Conservation (phyloP, 164 flowering plant genomes). For the Hamamelis virginiana region DNA sequence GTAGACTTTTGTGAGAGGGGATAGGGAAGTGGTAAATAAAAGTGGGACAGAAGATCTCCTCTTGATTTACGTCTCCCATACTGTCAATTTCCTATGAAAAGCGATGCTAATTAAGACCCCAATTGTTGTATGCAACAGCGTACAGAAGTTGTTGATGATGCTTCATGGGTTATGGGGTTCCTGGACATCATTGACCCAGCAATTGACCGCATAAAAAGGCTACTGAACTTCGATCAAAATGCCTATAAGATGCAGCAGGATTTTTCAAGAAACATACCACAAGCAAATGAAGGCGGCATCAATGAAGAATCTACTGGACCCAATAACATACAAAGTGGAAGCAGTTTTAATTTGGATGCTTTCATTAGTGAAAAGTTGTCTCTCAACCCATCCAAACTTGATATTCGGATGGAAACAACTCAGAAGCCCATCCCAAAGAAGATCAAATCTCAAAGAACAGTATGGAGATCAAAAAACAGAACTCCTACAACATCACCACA, state of each 20-base stretch:
- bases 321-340: conserved; percentile 16
- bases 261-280: conserved; percentile 14
- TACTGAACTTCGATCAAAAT: conserved; percentile 57
- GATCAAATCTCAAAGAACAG: conserved; percentile 25
- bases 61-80: background rate
- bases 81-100: no score
- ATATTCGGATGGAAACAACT: conserved; percentile 38
- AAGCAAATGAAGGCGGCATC: conserved; percentile 10
- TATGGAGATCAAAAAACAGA: conserved; percentile 26
- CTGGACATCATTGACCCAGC: conserved; percentile 87
- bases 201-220: conserved; percentile 71
- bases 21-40: no score
- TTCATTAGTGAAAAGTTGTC: conserved; percentile 60
- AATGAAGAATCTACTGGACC: conserved; percentile 22
- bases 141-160: conserved; percentile 92
- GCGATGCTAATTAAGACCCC: background rate
- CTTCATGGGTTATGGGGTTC: conserved; percentile 89
- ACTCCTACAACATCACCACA: background rate
- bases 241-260: conserved; percentile 22
- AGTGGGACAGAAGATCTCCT: no score
- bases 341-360: conserved; percentile 57
- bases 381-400: conserved; percentile 60
- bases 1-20: no score
- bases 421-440: conserved; percentile 5
- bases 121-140: conserved; percentile 50